Conservation (phyloP, 78 protist genomes). For the Planoprotostelium fungivorum region DNA sequence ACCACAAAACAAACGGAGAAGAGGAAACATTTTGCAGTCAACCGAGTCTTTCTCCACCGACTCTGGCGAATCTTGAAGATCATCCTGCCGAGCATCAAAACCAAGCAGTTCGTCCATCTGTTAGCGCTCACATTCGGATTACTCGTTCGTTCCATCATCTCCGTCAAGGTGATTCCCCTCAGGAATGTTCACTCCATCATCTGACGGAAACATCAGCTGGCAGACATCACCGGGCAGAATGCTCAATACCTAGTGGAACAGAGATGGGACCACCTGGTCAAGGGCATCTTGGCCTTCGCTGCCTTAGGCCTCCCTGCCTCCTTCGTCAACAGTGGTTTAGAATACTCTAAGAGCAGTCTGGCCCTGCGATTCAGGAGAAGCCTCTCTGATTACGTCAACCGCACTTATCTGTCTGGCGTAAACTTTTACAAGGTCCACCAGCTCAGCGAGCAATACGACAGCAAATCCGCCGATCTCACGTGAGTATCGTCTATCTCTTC, state of each 20-base stretch:
- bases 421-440: conserved; percentile 66
- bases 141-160: neutral
- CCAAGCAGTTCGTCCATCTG: conserved; percentile 45
- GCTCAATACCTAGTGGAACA: conserved; percentile 59
- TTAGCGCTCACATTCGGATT: neutral
- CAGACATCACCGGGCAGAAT: conserved; percentile 59
- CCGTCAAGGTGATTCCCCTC: neutral
- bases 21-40: conserved; percentile 34
- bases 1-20: neutral
- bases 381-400: conserved; percentile 37
- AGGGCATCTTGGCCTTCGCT: conserved; percentile 47
- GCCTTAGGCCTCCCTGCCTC: conserved; percentile 61
- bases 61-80: conserved; percentile 49
- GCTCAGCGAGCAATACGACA: conserved; percentile 20
- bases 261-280: conserved; percentile 41
- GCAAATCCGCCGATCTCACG: neutral
- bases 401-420: conserved; percentile 56
- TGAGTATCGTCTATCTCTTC: neutral
- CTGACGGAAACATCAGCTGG: conserved; percentile 2
- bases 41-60: conserved; percentile 49
- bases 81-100: conserved; percentile 31
- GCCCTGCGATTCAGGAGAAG: conserved; percentile 52
- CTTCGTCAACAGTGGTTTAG: conserved; percentile 36
- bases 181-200: neutral
- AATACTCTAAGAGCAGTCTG: conserved; percentile 50